Evolutionary conservation across 2,329 filamentous ascomycete species (phyloP).

Genomic region (Myriosclerotinia curreyana): DNA sequence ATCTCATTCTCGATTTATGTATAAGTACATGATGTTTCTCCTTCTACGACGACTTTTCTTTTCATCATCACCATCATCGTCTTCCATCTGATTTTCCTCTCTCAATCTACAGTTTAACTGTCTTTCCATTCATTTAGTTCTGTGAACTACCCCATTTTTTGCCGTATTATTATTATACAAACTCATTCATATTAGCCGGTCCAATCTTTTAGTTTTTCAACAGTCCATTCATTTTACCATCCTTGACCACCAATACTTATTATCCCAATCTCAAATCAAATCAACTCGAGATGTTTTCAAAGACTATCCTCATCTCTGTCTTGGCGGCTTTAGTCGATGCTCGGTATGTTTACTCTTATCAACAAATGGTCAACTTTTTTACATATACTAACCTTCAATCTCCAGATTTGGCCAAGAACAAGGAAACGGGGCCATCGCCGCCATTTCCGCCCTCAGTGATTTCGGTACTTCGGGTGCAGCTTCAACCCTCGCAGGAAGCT

Average conservation of each 20-base stretch:
- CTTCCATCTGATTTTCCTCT: constrained; percentile 15
- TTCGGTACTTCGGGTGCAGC: constrained; percentile 59
- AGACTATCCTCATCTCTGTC: constrained; percentile 31
- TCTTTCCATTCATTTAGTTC: constrained; percentile 36
- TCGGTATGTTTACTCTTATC: constrained; percentile 29
- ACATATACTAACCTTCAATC: constrained; percentile 5
- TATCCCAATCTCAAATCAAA: constrained; percentile 12
- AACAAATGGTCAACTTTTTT: neutral
- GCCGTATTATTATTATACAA: constrained; percentile 14
- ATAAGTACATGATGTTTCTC: constrained; percentile 13
- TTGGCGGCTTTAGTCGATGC: constrained; percentile 36
- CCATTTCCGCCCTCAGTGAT: constrained; percentile 51
- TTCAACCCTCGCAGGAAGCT: constrained; percentile 59
- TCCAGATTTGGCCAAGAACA: constrained; percentile 62
- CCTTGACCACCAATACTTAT: constrained; percentile 17
- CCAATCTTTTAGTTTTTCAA: constrained; percentile 28
- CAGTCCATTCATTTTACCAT: too few relatives aligned
- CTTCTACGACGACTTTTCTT: neutral
- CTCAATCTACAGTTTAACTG: constrained; percentile 13
- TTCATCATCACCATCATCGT: constrained; percentile 1
- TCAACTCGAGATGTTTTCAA: constrained; percentile 32
- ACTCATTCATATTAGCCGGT: constrained; percentile 32
- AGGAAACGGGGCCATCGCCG: constrained; percentile 45
- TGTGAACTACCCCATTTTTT: constrained; percentile 33
- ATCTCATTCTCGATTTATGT: neutral